Conservation (phyloP, 2,329 filamentous ascomycete species). For the Capronia epimyces region DNA sequence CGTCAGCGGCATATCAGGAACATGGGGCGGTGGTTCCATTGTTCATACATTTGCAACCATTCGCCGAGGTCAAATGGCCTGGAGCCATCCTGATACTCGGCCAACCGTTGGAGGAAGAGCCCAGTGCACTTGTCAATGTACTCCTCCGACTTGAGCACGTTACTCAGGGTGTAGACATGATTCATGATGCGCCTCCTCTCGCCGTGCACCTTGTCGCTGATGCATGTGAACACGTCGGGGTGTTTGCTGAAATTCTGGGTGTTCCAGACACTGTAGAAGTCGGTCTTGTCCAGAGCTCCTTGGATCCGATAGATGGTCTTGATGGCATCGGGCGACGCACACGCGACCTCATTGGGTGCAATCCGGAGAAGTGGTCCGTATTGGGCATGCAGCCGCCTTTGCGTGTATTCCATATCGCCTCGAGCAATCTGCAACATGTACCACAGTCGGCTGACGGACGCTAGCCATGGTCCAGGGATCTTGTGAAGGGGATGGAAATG, state of each 20-base stretch:
- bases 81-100: conserved; percentile 17
- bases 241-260: conserved; percentile 26
- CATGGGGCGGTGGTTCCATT: neutral
- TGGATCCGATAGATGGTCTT: conserved; percentile 29
- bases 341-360: conserved; percentile 35
- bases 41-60: conserved; percentile 31
- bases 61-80: conserved; percentile 27
- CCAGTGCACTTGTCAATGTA: conserved; percentile 31
- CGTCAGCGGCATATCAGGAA: conserved; percentile 2
- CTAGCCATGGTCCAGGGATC: conserved; percentile 33
- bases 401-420: conserved; percentile 29
- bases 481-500: conserved; percentile 29
- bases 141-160: conserved; percentile 32
- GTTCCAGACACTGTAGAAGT: conserved; percentile 30
- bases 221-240: conserved; percentile 28
- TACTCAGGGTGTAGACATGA: conserved; percentile 32
- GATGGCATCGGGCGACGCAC: conserved; percentile 28
- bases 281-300: conserved; percentile 27
- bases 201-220: conserved; percentile 29
- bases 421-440: conserved; percentile 26
- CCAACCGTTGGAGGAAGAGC: conserved; percentile 25
- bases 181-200: conserved; percentile 30
- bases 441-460: conserved; percentile 30
- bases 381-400: conserved; percentile 22
- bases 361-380: conserved; percentile 35